Base-by-base conservation (phyloP, 2,329 filamentous ascomycete genomes). In the Pseudopyrenochaeta lycopersici region DNA sequence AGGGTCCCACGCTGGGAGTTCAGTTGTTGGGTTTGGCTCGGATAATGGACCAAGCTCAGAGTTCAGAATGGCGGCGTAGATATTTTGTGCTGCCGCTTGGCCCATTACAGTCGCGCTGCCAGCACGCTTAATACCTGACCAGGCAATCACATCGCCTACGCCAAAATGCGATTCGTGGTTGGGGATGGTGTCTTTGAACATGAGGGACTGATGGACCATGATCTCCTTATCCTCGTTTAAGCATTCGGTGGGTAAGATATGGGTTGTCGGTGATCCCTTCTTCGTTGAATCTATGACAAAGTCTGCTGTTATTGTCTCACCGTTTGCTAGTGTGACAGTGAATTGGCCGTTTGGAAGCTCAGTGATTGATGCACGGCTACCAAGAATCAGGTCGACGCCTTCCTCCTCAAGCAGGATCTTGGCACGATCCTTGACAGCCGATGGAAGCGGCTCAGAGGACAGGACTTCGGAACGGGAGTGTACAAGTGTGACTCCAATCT, bases 121-220 rank as follows among this genome's bases (percentile, higher is more conserved):
- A 64, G 88, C 91, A 39, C 90, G 88, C 79, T 92, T 93, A 77
- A 94, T 92, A 38, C 90, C 90, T 0, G 88, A 84, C 90, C 90
- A 93, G 42, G 80, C 78, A 29, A 83, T 84, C 14, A 90, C 78
- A 68, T 94, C 90, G 14, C 90, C 90, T 20, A 85, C 81, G 11
- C 87, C 89, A 65, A 88, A 90, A 72, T 93, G 90, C 0, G 78
- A 76, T 11, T 84, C 75, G 58, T 27, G 23, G 23, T 91, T 88
- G 4, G 86, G 80, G 0, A 85, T 78, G 0, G 76, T 76, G 1
- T 76, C 63, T 1, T 80, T 73, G 71, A 90, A 87, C 61, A 81
- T 78, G 6, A 90, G 76, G 45, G 83, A 86, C 6, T 67, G 62
- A 18, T 68, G 54, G 46, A 92, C 84, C 64, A 85, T 85, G 54